phyloP scores from a whole-genome alignment of 108 stramenopile species.

The Pseudonitzschia multistriata region DNA sequence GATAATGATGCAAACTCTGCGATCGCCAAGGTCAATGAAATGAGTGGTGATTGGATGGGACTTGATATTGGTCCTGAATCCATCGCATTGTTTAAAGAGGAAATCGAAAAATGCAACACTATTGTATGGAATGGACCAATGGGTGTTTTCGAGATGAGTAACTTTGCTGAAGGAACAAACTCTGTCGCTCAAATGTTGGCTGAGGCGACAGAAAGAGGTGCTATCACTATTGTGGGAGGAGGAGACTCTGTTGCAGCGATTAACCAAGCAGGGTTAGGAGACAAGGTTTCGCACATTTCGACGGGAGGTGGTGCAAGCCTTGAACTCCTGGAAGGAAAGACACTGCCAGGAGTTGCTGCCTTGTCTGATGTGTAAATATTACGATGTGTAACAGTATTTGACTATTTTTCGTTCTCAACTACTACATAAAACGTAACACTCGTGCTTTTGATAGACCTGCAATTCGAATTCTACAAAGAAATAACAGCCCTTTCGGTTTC shows the following conservation, averaged over 20 bases:
- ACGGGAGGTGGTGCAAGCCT: slow-evolving; percentile 96
- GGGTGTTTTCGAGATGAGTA: slow-evolving; percentile 97
- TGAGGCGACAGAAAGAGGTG: slow-evolving; percentile 87
- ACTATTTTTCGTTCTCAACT: background rate
- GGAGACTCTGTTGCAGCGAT: slow-evolving; percentile 97
- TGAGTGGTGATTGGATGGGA: slow-evolving; percentile 97
- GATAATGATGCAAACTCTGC: slow-evolving; percentile 80
- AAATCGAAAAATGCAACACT: slow-evolving; percentile 81
- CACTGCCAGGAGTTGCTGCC: slow-evolving; percentile 89
- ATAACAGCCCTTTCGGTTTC: no score
- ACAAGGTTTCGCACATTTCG: slow-evolving; percentile 92
- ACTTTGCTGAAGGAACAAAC: slow-evolving; percentile 90
- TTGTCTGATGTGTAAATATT: slow-evolving; percentile 67
- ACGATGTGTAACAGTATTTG: background rate
- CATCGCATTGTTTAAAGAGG: slow-evolving; percentile 71
- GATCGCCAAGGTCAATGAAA: slow-evolving; percentile 77
- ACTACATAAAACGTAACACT: background rate
- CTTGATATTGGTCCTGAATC: slow-evolving; percentile 96
- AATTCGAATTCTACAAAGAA: no score
- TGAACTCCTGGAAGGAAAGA: slow-evolving; percentile 97
- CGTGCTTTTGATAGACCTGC: no score
- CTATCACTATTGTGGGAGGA: slow-evolving; percentile 94
- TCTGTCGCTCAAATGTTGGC: slow-evolving; percentile 88
- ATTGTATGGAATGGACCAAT: slow-evolving; percentile 96
- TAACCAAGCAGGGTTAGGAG: slow-evolving; percentile 88